phyloP scores from a whole-genome alignment of 805 yeast species.

The Teunomyces aglyptinius region DNA sequence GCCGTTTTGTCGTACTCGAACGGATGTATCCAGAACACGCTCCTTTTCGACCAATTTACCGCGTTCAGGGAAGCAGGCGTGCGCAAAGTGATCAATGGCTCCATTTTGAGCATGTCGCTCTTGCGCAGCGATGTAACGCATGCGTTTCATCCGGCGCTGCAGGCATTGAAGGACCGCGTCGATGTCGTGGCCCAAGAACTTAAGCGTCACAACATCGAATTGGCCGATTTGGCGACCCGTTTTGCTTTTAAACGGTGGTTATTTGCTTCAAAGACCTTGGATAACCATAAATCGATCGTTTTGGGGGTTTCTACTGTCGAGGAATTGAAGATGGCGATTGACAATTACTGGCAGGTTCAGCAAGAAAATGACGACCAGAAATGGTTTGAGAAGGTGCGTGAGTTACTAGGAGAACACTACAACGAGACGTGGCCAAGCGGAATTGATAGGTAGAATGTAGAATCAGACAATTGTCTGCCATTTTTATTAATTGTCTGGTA shows the following conservation, averaged over 20 bases:
- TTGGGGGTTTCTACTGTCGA: constrained; percentile 67
- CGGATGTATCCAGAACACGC: constrained; percentile 75
- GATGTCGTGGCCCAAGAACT: constrained; percentile 42
- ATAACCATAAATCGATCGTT: constrained; percentile 51
- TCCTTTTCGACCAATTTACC: constrained; percentile 45
- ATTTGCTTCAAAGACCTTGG: constrained; percentile 18
- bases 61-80: constrained; percentile 58
- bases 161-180: constrained; percentile 54
- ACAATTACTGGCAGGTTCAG: constrained; percentile 51
- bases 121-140: constrained; percentile 66
- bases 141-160: constrained; percentile 77
- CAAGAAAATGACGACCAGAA: constrained; percentile 39
- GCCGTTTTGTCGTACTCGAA: constrained; percentile 76
- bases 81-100: constrained; percentile 67
- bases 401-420: constrained; percentile 49
- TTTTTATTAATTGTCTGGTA: too few relatives aligned
- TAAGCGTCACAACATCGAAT: constrained; percentile 47
- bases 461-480: not conserved
- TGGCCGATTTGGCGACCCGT: constrained; percentile 80
- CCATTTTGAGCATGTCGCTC: constrained; percentile 86
- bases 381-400: constrained; percentile 43
- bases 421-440: constrained; percentile 67
- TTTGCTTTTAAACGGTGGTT: constrained; percentile 68
- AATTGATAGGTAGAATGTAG: constrained; percentile 6
- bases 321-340: constrained; percentile 65